Conservation (phyloP, 1,139 yeast species). For the Trichomonascaceae sp. region DNA sequence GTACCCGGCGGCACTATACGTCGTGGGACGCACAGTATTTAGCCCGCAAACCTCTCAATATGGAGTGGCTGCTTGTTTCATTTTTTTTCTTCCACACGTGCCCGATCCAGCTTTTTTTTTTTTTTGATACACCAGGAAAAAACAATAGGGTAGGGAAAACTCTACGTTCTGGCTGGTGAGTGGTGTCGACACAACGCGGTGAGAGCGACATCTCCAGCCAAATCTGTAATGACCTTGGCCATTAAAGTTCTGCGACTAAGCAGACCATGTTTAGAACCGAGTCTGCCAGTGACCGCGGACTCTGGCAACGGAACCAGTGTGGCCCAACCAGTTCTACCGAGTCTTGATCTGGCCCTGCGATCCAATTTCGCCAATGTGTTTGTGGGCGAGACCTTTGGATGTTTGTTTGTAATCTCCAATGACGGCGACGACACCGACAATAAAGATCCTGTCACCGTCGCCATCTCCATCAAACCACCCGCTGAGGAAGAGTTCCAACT, state of each 20-base stretch:
- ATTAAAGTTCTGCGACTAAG: constrained; percentile 21
- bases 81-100: too few relatives aligned
- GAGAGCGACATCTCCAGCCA: too few relatives aligned
- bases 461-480: constrained; percentile 13
- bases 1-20: too few relatives aligned
- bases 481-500: constrained; percentile 8
- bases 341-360: constrained; percentile 2
- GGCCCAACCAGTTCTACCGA: background rate
- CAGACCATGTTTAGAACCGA: constrained; percentile 15
- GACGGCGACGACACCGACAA: constrained; percentile 7
- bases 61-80: too few relatives aligned
- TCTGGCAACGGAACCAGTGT: constrained; percentile 3
- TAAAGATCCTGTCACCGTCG: constrained; percentile 9
- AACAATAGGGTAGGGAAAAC: too few relatives aligned
- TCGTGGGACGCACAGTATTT: too few relatives aligned
- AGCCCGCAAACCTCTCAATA: too few relatives aligned
- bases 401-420: constrained; percentile 13
- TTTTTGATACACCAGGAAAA: too few relatives aligned
- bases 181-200: too few relatives aligned
- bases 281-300: constrained; percentile 6
- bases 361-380: constrained; percentile 19
- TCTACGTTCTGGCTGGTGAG: too few relatives aligned
- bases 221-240: too few relatives aligned
- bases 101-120: too few relatives aligned
- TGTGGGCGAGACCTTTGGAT: constrained; percentile 21